These are phyloP conservation scores for Salix arbutifolia DNA, from an alignment of 345 rosid species.

Conservation along the genomic window DNA sequence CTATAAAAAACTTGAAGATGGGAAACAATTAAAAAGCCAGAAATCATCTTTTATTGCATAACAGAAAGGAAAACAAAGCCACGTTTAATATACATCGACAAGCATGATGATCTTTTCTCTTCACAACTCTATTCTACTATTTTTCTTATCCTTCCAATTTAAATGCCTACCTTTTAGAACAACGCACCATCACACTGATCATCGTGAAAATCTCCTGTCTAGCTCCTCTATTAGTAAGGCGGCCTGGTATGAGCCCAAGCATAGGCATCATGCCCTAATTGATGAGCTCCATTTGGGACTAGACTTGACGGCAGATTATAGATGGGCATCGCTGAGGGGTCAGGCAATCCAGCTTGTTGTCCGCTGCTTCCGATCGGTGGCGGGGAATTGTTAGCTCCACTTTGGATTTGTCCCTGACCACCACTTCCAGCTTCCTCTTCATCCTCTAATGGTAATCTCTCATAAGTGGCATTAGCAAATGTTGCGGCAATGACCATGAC, in stretches of 20 bases:
- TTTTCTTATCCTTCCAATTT: not conserved
- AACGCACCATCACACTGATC: not conserved
- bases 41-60: slow-evolving; percentile 13
- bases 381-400: slow-evolving; percentile 39
- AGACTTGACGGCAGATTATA: slow-evolving; percentile 65
- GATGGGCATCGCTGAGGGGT: slow-evolving; percentile 45
- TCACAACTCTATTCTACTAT: slow-evolving; percentile 10
- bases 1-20: not conserved
- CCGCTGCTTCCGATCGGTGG: slow-evolving; percentile 44
- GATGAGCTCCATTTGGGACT: slow-evolving; percentile 53
- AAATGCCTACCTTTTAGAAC: slow-evolving; percentile 1
- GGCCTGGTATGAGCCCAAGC: slow-evolving; percentile 56
- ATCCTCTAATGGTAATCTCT: slow-evolving; percentile 69
- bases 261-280: slow-evolving; percentile 68
- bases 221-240: slow-evolving; percentile 32
- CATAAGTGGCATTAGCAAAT: slow-evolving; percentile 78
- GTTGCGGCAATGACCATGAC: slow-evolving; percentile 86
- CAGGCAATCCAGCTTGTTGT: slow-evolving; percentile 37
- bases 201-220: not conserved
- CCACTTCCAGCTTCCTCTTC: slow-evolving; percentile 45
- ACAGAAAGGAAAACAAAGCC: not conserved
- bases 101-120: slow-evolving; percentile 9
- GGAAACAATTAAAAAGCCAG: slow-evolving; percentile 10
- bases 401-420: slow-evolving; percentile 43
- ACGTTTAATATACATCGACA: slow-evolving; percentile 11